Percentiles rank a stretch among this genome's conserved stretches.
Conservation (phyloP, 2,329 filamentous ascomycete genomes). For the Cadophora sp. region DNA sequence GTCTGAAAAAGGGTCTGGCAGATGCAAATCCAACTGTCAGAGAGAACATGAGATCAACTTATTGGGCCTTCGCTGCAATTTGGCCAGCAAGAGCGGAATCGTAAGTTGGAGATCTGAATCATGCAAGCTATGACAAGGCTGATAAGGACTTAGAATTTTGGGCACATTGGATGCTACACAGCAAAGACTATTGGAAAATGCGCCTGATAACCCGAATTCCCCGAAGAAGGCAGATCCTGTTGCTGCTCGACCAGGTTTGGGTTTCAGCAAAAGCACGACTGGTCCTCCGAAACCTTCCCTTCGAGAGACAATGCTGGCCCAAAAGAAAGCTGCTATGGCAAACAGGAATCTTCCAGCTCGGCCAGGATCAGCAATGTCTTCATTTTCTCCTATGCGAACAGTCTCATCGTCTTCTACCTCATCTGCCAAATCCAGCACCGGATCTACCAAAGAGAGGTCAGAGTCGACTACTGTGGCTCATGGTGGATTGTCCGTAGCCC, state of each 20-base stretch:
- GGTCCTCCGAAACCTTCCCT: conserved; percentile 67
- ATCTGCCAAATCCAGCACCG: conserved; percentile 46
- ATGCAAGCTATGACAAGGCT: conserved; percentile 24
- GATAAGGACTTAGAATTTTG: conserved; percentile 67
- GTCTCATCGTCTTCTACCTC: conserved; percentile 46
- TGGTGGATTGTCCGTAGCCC: conserved; percentile 67
- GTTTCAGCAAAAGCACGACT: conserved; percentile 68
- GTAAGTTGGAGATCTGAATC: conserved; percentile 55
- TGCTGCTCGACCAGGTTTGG: conserved; percentile 59
- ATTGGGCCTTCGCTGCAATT: conserved; percentile 80
- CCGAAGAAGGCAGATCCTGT: conserved; percentile 60
- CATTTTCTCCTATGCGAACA: conserved; percentile 60
- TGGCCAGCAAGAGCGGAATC: conserved; percentile 81
- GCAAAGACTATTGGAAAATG: conserved; percentile 80
- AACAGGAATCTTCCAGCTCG: conserved; percentile 60
- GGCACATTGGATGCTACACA: conserved; percentile 78
- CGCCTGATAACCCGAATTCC: conserved; percentile 80
- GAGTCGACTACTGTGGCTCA: conserved; percentile 47
- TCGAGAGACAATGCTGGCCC: conserved; percentile 83
- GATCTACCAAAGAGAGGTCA: conserved; percentile 51
- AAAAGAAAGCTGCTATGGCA: conserved; percentile 68
- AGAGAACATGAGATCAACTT: conserved; percentile 83
- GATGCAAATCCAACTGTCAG: conserved; percentile 92
- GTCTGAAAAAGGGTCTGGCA: conserved; percentile 84
- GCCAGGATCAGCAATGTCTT: conserved; percentile 69